Base-by-base conservation (phyloP, 2,329 filamentous ascomycete genomes). In the Colletotrichum graminicola region DNA sequence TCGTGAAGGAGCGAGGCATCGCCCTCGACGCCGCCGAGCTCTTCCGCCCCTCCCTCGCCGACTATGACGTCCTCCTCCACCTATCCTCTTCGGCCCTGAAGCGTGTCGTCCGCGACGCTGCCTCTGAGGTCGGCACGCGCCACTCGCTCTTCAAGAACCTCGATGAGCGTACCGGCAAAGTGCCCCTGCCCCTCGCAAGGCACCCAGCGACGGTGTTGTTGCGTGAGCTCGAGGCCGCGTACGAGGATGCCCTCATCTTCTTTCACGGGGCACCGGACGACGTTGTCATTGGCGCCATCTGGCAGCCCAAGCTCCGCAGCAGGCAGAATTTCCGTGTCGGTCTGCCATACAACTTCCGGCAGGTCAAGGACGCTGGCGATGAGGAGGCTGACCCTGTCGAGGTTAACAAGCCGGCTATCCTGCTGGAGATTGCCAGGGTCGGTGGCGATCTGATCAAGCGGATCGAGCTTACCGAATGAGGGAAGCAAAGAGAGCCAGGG, bases 1-100 rank as follows among this genome's bases (percentile, higher is more conserved):
- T 92, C 14, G 82, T 93, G 63, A 84, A 83, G 55, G 84, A 87
- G 10, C 78, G 88, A 43, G 87, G 86, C 34, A 77, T 87, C 34
- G 80, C 82, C 16, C 80, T 94, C 64, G 84, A 91, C 59, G 81
- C 87, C 1, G 82, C 84, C 41, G 80, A 83, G 1, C 85, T 98
- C 11, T 98, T 98, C 82, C 84, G 88, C n/a, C 86, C 92, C 3
- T 89, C 91, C 0, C 84, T 94, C 7, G 81, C 82, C 12, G 94
- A 97, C 74, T 99, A 95, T 80, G 94, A 98, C 79, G 92, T 98
- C 74, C 83, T 95, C n/a, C 84, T 99, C 66, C 89, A 92, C 77
- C 84, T 98, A 26, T 88, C 89, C 21, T 75, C 86, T 41, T 90
- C 88, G 74, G 83, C 83, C 61, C 78, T 88, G 55, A 84, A 84